Conservation (phyloP, 306 rosid genomes). For the Phaseolus lunatus region DNA sequence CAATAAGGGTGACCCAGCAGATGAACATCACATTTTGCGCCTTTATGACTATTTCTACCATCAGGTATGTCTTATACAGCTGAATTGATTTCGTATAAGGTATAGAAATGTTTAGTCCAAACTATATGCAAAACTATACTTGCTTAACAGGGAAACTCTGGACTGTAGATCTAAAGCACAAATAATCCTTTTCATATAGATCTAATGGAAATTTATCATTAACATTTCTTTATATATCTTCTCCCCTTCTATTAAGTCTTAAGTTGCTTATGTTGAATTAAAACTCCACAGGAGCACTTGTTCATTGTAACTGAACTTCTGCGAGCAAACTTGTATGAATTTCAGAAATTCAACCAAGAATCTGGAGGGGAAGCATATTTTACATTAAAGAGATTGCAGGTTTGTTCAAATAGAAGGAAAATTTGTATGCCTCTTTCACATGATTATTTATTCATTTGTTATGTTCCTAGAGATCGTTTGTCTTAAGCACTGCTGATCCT, state of each 20-base stretch:
- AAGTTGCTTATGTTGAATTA: slow-evolving; percentile 28
- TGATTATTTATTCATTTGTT: slow-evolving; percentile 18
- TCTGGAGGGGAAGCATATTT: slow-evolving; percentile 89
- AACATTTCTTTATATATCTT: slow-evolving; percentile 3
- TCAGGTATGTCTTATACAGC: slow-evolving; percentile 61
- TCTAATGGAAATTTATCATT: slow-evolving; percentile 29
- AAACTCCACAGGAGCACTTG: slow-evolving; percentile 83
- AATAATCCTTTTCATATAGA: slow-evolving; percentile 18
- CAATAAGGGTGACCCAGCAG: slow-evolving; percentile 91
- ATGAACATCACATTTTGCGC: slow-evolving; percentile 79
- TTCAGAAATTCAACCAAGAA: slow-evolving; percentile 94
- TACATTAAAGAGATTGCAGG: slow-evolving; percentile 88
- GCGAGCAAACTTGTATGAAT: slow-evolving; percentile 90
- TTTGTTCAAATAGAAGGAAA: slow-evolving; percentile 50
- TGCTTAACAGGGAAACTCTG: slow-evolving; percentile 30
- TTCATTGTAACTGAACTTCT: slow-evolving; percentile 95
- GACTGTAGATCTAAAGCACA: not conserved
- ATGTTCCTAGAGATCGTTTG: not conserved
- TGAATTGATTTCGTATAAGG: slow-evolving; percentile 24
- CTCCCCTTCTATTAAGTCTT: slow-evolving; percentile 8
- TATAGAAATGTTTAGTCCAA: slow-evolving; percentile 28
- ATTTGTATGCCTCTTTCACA: slow-evolving; percentile 28
- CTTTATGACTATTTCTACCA: slow-evolving; percentile 96
- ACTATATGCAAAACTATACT: slow-evolving; percentile 3
- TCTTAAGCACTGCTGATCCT: slow-evolving; percentile 4